Evolutionary conservation across 495 filamentous ascomycete species (phyloP), one percentile per base, ranked within the genome.

Genomic region (Cairneyella variabilis): DNA sequence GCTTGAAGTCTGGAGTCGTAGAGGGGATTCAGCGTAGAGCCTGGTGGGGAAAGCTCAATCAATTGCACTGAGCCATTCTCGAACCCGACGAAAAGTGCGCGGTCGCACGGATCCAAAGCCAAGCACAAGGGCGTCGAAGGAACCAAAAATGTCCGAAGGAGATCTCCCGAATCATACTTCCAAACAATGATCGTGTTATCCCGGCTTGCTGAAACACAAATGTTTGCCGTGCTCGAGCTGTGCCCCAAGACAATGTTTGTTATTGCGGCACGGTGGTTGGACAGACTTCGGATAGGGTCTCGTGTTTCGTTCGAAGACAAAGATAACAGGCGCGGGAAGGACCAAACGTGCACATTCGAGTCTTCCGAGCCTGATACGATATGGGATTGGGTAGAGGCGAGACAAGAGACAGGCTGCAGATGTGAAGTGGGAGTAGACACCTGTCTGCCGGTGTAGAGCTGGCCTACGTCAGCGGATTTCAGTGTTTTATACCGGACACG

Each of bases 331-430:
- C 76, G 71, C 1, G 83, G 72, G 17, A 97, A 61, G 5, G 89
- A 90, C 93, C 93, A 97, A 48, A 96, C 82, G 67, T 95, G 86
- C 45, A 96, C 77, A 61, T 85, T 90, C 12, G 92, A 89, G 66
- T 97, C 93, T 54, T 85, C 74, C 8, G 92, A 96, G 34, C 89
- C 93, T 2, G 91, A 91, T 21, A 96, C 76, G 45, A 97, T 72
- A 66, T 93, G 88, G 58, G 83, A 87, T 39, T 82, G 83, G 39
- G 80, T 86, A 30, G 83, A 79, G 18, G 82, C 84, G 23, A 96
- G 76, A 58, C 82, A 82, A 14, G 89, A 90, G 8, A 96, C 84
- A 27, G 84, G 75, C 66, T 95, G 91, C 28, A 98, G 78, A 75
- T 98, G 93, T 42, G 88, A 85, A 49, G 86, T 79, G 9, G 87